Base-by-base conservation (phyloP, 306 rosid species). In the Abrus precatorius region DNA sequence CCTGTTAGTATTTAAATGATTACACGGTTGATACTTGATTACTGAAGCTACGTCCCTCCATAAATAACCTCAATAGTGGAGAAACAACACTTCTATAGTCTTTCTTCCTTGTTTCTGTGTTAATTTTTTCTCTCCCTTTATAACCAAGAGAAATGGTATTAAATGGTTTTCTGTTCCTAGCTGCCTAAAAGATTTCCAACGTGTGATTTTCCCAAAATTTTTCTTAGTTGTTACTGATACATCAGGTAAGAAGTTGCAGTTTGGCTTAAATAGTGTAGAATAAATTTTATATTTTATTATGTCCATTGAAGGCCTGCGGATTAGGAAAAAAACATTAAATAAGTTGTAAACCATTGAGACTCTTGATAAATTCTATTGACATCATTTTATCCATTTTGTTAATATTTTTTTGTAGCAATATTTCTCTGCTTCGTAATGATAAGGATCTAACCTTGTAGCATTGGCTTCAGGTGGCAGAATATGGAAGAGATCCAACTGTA, bases 401-500 rank as follows among this genome's bases (percentile, higher is more conserved):
- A 8, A 13, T 56, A 50, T 41, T 54, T 44, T 3, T 30, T 45
- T 55, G 76, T 62, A 20, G 20, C 20, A 28, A 40, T 64, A 4
- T n/a, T 64, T 63, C 1, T 14, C 69, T 7, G 52, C 63, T 11
- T 68, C 45, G 43, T 69, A 44, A 72, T 74, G 61, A 28, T 52
- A 50, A 9, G 32, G 69, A 78, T 60, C 81, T 68, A 52, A 87
- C 68, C 29, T 65, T 4, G 63, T 60, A 53, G 78, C 29, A 53
- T 69, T 84, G 62, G 20, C 83, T 80, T 41, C 87, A 96, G 99
- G 88, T 81, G 61, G 75, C 82, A 72, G 99, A 93, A 81, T 86
- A 85, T 71, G 72, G 84, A 72, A 93, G 97, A 87, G 91, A 93
- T 79, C 93, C 97, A 52, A 79, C 93, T 54, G 90, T 85, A 52